Evolutionary conservation across 2,329 filamentous ascomycete genomes (phyloP).

Genomic region (Verticillium zaregamsianum): DNA sequence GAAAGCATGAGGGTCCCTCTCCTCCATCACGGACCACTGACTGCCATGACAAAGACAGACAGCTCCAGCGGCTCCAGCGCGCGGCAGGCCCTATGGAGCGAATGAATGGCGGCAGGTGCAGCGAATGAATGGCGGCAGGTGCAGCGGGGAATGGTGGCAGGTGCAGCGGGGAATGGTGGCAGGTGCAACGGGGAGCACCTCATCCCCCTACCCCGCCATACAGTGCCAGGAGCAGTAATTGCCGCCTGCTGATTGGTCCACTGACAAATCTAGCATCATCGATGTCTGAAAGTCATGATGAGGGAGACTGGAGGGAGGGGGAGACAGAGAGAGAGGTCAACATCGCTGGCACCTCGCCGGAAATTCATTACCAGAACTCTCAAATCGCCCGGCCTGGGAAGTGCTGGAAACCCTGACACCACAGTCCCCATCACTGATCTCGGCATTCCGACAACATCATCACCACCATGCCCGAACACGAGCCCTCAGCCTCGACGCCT

Average conservation of each 20-base stretch:
- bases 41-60: too few relatives aligned
- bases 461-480: neutral
- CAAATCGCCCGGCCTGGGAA: too few relatives aligned
- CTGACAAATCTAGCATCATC: neutral
- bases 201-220: neutral
- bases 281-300: neutral
- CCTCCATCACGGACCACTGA: too few relatives aligned
- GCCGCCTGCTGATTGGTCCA: neutral
- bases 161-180: neutral
- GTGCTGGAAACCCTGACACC: neutral
- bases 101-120: too few relatives aligned
- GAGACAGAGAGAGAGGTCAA: neutral
- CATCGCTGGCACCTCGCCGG: neutral
- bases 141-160: neutral
- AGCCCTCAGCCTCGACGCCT: constrained; percentile 18
- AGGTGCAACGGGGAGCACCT: neutral
- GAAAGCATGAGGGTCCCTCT: too few relatives aligned
- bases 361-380: too few relatives aligned
- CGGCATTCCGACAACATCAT: neutral
- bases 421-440: neutral
- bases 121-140: too few relatives aligned
- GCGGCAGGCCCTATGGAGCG: too few relatives aligned
- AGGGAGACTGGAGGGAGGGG: too few relatives aligned
- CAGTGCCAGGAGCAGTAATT: neutral
- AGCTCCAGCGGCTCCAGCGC: too few relatives aligned